These are phyloP conservation scores for Aureobasidium sp. DNA, from an alignment of 2,329 filamentous ascomycete species.

Conservation along the genomic window DNA sequence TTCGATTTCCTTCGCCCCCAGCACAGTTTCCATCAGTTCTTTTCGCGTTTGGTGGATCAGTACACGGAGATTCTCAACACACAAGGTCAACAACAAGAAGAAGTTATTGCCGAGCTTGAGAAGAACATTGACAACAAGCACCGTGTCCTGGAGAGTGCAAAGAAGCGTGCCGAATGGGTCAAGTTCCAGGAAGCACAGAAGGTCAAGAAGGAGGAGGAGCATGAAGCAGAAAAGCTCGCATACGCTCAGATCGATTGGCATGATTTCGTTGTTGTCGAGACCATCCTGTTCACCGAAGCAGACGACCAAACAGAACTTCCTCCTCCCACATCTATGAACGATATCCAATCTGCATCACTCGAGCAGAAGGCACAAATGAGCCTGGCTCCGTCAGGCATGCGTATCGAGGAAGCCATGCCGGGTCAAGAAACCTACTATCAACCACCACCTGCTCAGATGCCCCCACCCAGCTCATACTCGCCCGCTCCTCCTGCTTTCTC, in stretches of 20 bases:
- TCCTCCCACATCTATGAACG: conserved; percentile 78
- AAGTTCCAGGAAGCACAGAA: conserved; percentile 80
- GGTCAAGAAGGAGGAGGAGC: conserved; percentile 78
- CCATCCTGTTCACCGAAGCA: conserved; percentile 79
- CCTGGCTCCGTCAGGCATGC: conserved; percentile 62
- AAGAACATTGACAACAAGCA: conserved; percentile 71
- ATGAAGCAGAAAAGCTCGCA: conserved; percentile 66
- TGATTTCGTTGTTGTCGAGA: conserved; percentile 93
- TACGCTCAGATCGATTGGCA: conserved; percentile 95
- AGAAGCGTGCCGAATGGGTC: conserved; percentile 77
- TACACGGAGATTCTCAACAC: conserved; percentile 69
- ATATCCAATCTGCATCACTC: conserved; percentile 86
- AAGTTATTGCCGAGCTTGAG: conserved; percentile 63
- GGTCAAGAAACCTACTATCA: conserved; percentile 24
- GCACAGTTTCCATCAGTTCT: conserved; percentile 94
- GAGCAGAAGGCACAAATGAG: conserved; percentile 92
- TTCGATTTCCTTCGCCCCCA: conserved; percentile 95
- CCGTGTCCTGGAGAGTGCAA: conserved; percentile 69
- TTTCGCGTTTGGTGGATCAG: conserved; percentile 84
- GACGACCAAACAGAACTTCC: conserved; percentile 83
- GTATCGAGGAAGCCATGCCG: conserved; percentile 74
- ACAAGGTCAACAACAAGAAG: conserved; percentile 60
- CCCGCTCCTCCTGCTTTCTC: conserved; percentile 13
- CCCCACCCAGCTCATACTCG: conserved; percentile 19
- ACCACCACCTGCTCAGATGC: conserved; percentile 22